Conservation (phyloP, 2,329 filamentous ascomycete species). For the Colletotrichum graminicola region DNA sequence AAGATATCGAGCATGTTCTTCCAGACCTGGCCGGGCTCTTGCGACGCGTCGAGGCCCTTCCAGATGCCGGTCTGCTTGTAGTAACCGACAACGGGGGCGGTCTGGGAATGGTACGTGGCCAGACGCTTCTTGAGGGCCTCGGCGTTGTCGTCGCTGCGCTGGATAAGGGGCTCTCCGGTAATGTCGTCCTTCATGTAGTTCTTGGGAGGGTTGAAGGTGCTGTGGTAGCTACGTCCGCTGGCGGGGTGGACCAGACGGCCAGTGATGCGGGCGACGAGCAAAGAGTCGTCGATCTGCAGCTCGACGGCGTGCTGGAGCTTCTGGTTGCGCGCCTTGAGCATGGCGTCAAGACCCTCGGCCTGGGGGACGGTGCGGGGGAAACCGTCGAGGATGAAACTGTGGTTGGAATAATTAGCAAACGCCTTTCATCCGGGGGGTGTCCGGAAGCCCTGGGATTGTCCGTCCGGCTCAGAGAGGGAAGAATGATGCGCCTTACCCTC, state of each 20-base stretch:
- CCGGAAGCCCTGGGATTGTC: constrained; percentile 6
- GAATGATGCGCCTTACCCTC: constrained; percentile 74
- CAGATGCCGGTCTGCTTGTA: constrained; percentile 99
- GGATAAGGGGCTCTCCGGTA: constrained; percentile 95
- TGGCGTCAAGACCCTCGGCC: constrained; percentile 92
- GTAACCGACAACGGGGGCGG: constrained; percentile 90
- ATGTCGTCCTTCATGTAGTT: constrained; percentile 93
- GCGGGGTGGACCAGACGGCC: constrained; percentile 96
- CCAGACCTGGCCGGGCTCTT: constrained; percentile 97
- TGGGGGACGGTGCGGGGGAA: constrained; percentile 98
- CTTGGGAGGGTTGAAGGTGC: constrained; percentile 98
- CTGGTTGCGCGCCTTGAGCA: constrained; percentile 84
- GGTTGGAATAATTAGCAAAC: constrained; percentile 24
- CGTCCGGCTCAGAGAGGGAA: neutral
- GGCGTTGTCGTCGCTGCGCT: constrained; percentile 97
- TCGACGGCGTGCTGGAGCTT: constrained; percentile 95
- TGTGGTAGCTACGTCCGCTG: constrained; percentile 97
- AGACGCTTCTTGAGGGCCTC: constrained; percentile 96
- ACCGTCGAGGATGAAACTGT: constrained; percentile 96
- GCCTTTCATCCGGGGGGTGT: neutral
- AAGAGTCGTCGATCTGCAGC: constrained; percentile 94
- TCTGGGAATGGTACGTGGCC: constrained; percentile 93
- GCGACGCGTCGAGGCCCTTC: constrained; percentile 93
- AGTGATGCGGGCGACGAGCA: constrained; percentile 95
- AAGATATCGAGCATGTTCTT: constrained; percentile 90